phyloP scores from a whole-genome alignment of 495 filamentous ascomycete genomes.

The Penicillium pancosmium region DNA sequence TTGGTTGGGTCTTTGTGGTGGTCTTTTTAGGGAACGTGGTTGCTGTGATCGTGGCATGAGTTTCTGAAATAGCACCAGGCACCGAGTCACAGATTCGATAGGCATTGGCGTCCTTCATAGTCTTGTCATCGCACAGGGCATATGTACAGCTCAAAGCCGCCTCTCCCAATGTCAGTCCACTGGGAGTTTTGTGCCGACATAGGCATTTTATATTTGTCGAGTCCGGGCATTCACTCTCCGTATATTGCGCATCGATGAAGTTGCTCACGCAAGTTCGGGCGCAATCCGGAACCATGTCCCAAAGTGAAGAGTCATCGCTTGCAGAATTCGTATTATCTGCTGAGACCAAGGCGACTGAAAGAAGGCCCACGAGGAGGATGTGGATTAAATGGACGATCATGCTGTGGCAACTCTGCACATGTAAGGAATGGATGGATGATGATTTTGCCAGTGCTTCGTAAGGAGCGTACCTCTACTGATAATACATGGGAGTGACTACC shows the following conservation, averaged over 20 bases:
- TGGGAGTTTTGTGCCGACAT: slow-evolving; percentile 59
- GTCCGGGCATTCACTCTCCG: slow-evolving; percentile 45
- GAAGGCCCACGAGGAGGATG: slow-evolving; percentile 31
- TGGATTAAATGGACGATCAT: slow-evolving; percentile 36
- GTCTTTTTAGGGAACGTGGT: slow-evolving; percentile 48
- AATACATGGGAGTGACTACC: slow-evolving; percentile 30
- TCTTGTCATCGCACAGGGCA: slow-evolving; percentile 40
- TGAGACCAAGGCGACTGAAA: slow-evolving; percentile 21
- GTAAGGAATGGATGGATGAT: background rate
- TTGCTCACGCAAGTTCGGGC: slow-evolving; percentile 62
- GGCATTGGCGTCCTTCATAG: slow-evolving; percentile 36
- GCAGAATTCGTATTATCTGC: slow-evolving; percentile 13
- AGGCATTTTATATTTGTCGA: slow-evolving; percentile 61
- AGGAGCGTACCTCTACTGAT: slow-evolving; percentile 25
- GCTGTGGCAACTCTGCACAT: slow-evolving; percentile 28
- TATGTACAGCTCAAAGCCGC: slow-evolving; percentile 65
- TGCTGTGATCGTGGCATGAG: slow-evolving; percentile 63
- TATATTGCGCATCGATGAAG: slow-evolving; percentile 63
- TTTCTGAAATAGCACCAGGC: slow-evolving; percentile 54
- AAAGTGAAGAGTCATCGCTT: slow-evolving; percentile 27
- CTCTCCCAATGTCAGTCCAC: slow-evolving; percentile 71
- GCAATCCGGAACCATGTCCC: slow-evolving; percentile 60
- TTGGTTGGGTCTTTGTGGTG: slow-evolving; percentile 25
- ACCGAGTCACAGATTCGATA: slow-evolving; percentile 63
- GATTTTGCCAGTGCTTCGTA: background rate